phyloP scores from a whole-genome alignment of 495 filamentous ascomycete genomes.

The Chaetomium cochliodes region DNA sequence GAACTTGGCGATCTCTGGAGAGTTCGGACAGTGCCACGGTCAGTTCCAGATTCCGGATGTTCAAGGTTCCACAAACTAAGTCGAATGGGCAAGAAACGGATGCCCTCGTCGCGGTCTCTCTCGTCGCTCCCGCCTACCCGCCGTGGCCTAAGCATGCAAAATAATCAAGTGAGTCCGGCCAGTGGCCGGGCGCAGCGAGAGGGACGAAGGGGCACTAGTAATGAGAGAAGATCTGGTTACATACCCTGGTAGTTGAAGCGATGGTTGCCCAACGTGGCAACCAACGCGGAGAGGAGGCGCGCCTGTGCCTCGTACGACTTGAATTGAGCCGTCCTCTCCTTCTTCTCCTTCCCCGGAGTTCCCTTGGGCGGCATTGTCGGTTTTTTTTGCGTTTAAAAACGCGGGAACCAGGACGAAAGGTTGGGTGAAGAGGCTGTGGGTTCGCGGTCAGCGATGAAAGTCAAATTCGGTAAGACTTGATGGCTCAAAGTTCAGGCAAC shows the following conservation, averaged over 20 bases:
- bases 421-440: neutral
- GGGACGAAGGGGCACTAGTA: neutral
- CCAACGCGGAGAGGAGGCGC: slow-evolving; percentile 52
- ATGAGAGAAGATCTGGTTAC: slow-evolving; percentile 22
- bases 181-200: slow-evolving; percentile 6
- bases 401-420: neutral
- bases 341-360: slow-evolving; percentile 30
- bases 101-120: slow-evolving; percentile 3
- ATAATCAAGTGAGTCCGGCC: slow-evolving; percentile 9
- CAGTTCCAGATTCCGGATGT: slow-evolving; percentile 11
- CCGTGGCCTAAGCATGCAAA: neutral
- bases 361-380: slow-evolving; percentile 33
- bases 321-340: slow-evolving; percentile 41
- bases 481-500: neutral
- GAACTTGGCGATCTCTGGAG: slow-evolving; percentile 35
- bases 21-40: slow-evolving; percentile 18
- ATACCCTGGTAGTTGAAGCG: slow-evolving; percentile 53
- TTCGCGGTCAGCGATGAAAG: neutral
- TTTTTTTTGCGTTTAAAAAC: neutral
- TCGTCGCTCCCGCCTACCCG: slow-evolving; percentile 11
- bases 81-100: neutral
- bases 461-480: neutral
- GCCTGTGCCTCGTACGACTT: slow-evolving; percentile 47
- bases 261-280: slow-evolving; percentile 45
- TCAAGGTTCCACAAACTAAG: neutral